Conservation (phyloP, 2,329 filamentous ascomycete genomes). For the Nigrospora sphaerica region DNA sequence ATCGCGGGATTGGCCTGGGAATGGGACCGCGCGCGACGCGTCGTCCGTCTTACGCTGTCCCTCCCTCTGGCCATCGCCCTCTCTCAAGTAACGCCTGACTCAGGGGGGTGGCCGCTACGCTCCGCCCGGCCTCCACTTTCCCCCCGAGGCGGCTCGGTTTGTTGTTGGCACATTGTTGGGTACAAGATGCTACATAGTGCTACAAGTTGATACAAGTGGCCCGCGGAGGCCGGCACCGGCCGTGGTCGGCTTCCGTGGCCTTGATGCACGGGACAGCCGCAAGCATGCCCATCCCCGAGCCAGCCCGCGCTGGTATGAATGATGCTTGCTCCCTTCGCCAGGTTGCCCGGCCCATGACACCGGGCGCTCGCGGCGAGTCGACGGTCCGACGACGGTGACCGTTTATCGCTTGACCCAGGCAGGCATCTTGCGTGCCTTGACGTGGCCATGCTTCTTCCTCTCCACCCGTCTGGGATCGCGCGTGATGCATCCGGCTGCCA, state of each 20-base stretch:
- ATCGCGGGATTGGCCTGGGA: too few relatives aligned
- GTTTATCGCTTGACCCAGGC: conserved; percentile 84
- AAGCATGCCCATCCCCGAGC: neutral
- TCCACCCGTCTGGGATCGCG: conserved; percentile 89
- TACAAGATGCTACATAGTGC: conserved; percentile 3
- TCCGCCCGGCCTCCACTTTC: too few relatives aligned
- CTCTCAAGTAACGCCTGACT: too few relatives aligned
- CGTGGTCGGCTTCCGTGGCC: too few relatives aligned
- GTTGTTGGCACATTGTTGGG: neutral
- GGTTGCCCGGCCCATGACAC: conserved; percentile 1
- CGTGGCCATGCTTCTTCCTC: conserved; percentile 92
- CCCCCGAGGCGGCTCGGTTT: too few relatives aligned
- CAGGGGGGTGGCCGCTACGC: too few relatives aligned
- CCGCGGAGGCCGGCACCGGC: too few relatives aligned
- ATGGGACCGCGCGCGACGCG: too few relatives aligned
- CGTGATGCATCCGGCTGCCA: conserved; percentile 80
- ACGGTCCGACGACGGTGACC: conserved; percentile 1
- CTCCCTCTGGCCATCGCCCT: too few relatives aligned
- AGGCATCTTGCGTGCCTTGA: conserved; percentile 97
- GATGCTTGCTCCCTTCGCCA: conserved; percentile 1
- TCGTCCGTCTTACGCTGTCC: too few relatives aligned
- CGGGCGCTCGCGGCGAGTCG: neutral
- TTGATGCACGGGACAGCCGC: neutral
- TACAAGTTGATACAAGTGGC: conserved; percentile 1
- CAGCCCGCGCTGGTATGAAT: too few relatives aligned